phyloP scores from a whole-genome alignment of 2,329 filamentous ascomycete genomes.

The Aureobasidium melanogenum region DNA sequence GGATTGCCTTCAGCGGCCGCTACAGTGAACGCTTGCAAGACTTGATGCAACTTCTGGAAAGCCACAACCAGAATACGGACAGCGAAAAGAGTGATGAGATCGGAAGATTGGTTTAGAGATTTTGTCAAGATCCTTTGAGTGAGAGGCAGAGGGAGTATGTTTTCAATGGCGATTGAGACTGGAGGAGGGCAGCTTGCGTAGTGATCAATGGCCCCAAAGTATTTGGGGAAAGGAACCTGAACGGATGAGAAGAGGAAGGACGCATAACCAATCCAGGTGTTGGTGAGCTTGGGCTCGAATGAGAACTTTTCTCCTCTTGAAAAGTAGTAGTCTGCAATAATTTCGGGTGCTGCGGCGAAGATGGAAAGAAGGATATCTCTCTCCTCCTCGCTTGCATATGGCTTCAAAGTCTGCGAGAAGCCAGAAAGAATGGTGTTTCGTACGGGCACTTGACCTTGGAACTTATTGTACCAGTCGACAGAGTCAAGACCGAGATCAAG shows the following conservation, averaged over 20 bases:
- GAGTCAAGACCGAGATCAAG: constrained; percentile 62
- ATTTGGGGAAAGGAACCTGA: constrained; percentile 60
- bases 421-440: constrained; percentile 72
- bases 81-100: constrained; percentile 76
- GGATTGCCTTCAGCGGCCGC: constrained; percentile 34
- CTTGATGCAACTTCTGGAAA: constrained; percentile 64
- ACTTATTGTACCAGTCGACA: constrained; percentile 49
- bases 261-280: constrained; percentile 91
- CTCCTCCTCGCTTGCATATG: constrained; percentile 73
- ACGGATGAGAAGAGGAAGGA: constrained; percentile 79
- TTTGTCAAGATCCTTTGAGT: constrained; percentile 70
- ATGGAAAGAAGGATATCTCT: constrained; percentile 72
- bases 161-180: constrained; percentile 70
- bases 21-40: constrained; percentile 52
- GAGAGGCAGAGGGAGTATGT: constrained; percentile 72
- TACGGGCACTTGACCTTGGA: constrained; percentile 58
- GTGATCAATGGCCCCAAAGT: constrained; percentile 58
- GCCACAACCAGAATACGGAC: constrained; percentile 69
- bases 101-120: constrained; percentile 68
- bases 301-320: constrained; percentile 52
- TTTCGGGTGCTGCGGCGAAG: constrained; percentile 72
- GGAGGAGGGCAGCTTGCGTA: constrained; percentile 66
- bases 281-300: constrained; percentile 85
- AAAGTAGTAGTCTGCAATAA: constrained; percentile 79
- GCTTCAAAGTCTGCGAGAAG: constrained; percentile 69